A percentile compares a stretch with the other conserved stretches of the same genome.
phyloP scores from a whole-genome alignment of 345 rosid genomes.

The Zanthoxylum bungeanum region DNA sequence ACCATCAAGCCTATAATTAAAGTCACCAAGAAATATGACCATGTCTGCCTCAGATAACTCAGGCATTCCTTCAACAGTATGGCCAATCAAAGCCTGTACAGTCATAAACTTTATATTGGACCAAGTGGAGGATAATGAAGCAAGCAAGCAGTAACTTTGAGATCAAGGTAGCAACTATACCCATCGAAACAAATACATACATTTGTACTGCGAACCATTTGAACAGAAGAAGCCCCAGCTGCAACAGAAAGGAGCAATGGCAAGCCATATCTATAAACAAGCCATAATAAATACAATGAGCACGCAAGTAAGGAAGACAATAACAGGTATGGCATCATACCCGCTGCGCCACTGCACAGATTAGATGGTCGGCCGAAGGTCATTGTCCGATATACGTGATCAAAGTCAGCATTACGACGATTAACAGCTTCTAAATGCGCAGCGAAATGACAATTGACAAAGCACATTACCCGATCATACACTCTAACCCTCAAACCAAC shows the following conservation, averaged over 20 bases:
- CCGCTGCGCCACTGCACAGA: constrained; percentile 49
- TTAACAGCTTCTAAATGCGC: constrained; percentile 81
- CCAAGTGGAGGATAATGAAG: not conserved
- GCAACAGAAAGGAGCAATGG: constrained; percentile 78
- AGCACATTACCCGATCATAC: constrained; percentile 70
- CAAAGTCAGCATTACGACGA: constrained; percentile 77
- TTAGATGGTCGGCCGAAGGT: constrained; percentile 52
- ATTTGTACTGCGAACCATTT: constrained; percentile 53
- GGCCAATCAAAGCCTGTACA: constrained; percentile 42
- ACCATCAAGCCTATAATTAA: constrained; percentile 75
- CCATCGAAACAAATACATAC: constrained; percentile 36
- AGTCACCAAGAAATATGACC: constrained; percentile 78
- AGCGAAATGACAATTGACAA: constrained; percentile 84
- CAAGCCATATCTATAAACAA: constrained; percentile 73
- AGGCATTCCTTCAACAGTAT: constrained; percentile 48
- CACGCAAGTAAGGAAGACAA: constrained; percentile 56
- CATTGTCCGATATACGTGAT: constrained; percentile 73
- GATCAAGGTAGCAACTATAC: constrained; percentile 11
- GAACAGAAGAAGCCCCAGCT: constrained; percentile 65
- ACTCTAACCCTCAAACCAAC: constrained; percentile 78
- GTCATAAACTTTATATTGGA: constrained; percentile 12
- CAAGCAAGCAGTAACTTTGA: constrained; percentile 13
- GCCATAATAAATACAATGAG: constrained; percentile 62
- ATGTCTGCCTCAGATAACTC: constrained; percentile 82
- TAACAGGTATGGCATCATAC: constrained; percentile 62